Evolutionary conservation across 2,329 filamentous ascomycete genomes (phyloP).

Genomic region (Aspergillus quadricinctus): DNA sequence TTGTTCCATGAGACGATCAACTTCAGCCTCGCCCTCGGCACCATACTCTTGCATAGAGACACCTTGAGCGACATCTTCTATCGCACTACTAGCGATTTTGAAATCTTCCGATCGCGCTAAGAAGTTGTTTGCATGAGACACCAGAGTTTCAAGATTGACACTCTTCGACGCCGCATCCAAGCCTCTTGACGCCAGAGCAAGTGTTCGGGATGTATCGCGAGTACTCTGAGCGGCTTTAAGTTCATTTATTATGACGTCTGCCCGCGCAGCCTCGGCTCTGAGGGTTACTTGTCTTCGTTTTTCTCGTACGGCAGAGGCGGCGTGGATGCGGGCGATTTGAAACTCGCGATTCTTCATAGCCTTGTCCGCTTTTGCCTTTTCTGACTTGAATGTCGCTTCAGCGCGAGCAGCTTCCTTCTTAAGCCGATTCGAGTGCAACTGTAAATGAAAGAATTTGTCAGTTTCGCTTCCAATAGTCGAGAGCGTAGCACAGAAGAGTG

Average conservation of each 20-base stretch:
- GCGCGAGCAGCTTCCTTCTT: constrained; percentile 46
- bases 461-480: neutral
- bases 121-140: constrained; percentile 42
- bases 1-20: constrained; percentile 42
- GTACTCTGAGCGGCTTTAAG: constrained; percentile 46
- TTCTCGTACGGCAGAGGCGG: constrained; percentile 43
- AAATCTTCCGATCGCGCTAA: constrained; percentile 40
- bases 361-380: constrained; percentile 46
- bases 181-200: constrained; percentile 42
- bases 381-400: constrained; percentile 43
- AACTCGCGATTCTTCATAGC: constrained; percentile 47
- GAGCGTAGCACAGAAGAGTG: neutral
- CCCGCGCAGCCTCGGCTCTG: constrained; percentile 43
- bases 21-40: constrained; percentile 40
- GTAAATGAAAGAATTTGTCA: neutral
- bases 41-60: constrained; percentile 43
- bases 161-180: constrained; percentile 43
- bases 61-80: constrained; percentile 40
- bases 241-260: constrained; percentile 48
- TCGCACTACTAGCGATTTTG: constrained; percentile 40
- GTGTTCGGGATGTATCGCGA: constrained; percentile 42
- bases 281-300: constrained; percentile 45
- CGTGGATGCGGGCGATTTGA: constrained; percentile 48
- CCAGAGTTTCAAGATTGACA: constrained; percentile 43
- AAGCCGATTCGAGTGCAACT: constrained; percentile 46